These are phyloP conservation scores for Tuber microsphaerosporum DNA, from an alignment of 495 filamentous ascomycete genomes.

Conservation along the genomic window DNA sequence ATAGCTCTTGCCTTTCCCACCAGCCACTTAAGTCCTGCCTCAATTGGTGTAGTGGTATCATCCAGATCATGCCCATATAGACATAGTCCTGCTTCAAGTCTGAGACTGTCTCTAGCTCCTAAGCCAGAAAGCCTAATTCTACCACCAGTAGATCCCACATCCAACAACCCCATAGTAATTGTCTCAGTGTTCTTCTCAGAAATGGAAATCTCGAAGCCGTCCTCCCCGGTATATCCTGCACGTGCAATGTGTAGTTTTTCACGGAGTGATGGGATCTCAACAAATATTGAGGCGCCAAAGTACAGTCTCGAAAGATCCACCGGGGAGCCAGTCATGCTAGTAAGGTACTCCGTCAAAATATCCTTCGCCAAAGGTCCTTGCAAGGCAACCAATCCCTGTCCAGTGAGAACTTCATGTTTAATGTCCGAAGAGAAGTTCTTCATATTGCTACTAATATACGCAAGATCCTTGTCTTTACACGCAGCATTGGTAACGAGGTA, in stretches of 20 bases:
- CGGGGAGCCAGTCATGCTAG: slow-evolving; percentile 46
- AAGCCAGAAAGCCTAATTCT: slow-evolving; percentile 73
- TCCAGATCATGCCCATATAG: slow-evolving; percentile 96
- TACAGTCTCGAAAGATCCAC: slow-evolving; percentile 61
- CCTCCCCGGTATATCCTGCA: slow-evolving; percentile 93
- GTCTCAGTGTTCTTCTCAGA: slow-evolving; percentile 52
- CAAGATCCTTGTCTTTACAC: slow-evolving; percentile 76
- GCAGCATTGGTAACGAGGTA: slow-evolving; percentile 97
- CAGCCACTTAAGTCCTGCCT: slow-evolving; percentile 77
- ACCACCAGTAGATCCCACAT: slow-evolving; percentile 51
- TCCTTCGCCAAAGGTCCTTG: slow-evolving; percentile 72
- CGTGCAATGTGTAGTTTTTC: slow-evolving; percentile 62
- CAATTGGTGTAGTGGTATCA: slow-evolving; percentile 78
- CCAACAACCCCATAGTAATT: slow-evolving; percentile 58
- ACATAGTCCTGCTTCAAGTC: slow-evolving; percentile 95
- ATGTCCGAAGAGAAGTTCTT: slow-evolving; percentile 48
- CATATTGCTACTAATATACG: slow-evolving; percentile 62
- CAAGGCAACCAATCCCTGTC: slow-evolving; percentile 67
- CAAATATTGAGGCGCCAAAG: slow-evolving; percentile 66
- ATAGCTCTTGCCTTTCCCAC: slow-evolving; percentile 60
- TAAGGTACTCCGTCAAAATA: slow-evolving; percentile 54
- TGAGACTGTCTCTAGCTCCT: slow-evolving; percentile 81
- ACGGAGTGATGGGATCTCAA: slow-evolving; percentile 40
- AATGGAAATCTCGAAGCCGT: slow-evolving; percentile 94
- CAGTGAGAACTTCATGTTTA: slow-evolving; percentile 62